Base-by-base conservation (phyloP, 2,329 filamentous ascomycete genomes). In the Furcasterigmium sp. region DNA sequence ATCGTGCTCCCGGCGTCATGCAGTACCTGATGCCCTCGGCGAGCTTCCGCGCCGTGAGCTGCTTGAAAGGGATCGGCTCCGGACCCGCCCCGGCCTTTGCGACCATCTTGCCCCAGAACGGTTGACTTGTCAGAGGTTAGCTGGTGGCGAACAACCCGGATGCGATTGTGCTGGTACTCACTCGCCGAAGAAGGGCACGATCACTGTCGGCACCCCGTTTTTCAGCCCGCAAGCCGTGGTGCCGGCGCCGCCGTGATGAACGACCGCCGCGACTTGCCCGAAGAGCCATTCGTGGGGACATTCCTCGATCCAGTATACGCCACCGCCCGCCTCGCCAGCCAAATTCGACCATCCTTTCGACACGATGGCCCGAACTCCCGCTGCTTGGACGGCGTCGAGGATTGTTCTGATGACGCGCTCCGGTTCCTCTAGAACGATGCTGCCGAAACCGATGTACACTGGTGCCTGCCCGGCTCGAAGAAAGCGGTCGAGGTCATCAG, bases 371-470 rank as follows among this genome's bases (percentile, higher is more conserved):
- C 76, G 63, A 3, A 66, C 64, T 4, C 75, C 75, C 10, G 66
- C 62, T 37, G 56, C 58, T 17, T 56, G 53, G 2, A 77, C 64
- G 1, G 74, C 72, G n/a, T 68, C 60, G 3, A 78, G 61, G 1
- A 78, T 64, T 10, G 62, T 67, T 3, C 61, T 52, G 0, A 68
- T 73, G 4, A 78, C 51, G 8, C 46, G 54, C 11, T 66, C 52
- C 0, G 75, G 68, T 23, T 78, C 61, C 17, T 76, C 72, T 3
- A 78, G 63, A 1, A 79, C 74, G 37, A 80, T 78, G 26, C 68
- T 74, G 5, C 76, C 75, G 49, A 79, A 79, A 1, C 76, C 75
- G 28, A 80, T 73, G 41, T 79, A 79, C 0, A 79, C 54, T 0
- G 76, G 75, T 6, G 68, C 61, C 3, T 70, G 63, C 0, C 75